A percentile compares a stretch with the other conserved stretches of the same genome.
Evolutionary conservation across 2,329 filamentous ascomycete species (phyloP).

Genomic region (Colletotrichum scovillei): DNA sequence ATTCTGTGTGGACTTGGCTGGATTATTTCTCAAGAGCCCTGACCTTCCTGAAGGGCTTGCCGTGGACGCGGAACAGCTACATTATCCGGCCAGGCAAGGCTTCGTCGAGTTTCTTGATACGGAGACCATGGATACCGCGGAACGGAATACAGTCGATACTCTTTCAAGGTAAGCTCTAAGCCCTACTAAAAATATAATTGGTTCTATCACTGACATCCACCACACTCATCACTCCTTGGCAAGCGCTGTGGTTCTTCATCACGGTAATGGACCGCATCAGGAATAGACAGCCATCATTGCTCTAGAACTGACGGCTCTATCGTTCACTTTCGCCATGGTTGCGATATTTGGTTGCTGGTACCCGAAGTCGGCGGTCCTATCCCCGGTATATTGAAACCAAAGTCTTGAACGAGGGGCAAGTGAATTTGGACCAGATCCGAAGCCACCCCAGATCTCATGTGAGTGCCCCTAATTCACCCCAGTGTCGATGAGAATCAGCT

Average conservation of each 20-base stretch:
- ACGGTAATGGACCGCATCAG: slow-evolving; percentile 37
- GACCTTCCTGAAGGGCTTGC: slow-evolving; percentile 46
- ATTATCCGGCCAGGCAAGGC: slow-evolving; percentile 43
- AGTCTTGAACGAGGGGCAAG: slow-evolving; percentile 5
- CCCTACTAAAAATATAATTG: no score
- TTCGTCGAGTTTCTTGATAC: slow-evolving; percentile 44
- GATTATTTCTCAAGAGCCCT: slow-evolving; percentile 46
- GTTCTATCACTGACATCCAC: background rate
- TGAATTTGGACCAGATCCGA: slow-evolving; percentile 27
- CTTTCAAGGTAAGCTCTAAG: slow-evolving; percentile 38
- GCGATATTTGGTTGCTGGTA: slow-evolving; percentile 38
- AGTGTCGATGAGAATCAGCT: background rate
- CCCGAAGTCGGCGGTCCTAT: slow-evolving; percentile 35
- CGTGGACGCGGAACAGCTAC: slow-evolving; percentile 48
- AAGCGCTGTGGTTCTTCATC: slow-evolving; percentile 41
- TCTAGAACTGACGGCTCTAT: slow-evolving; percentile 42
- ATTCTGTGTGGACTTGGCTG: slow-evolving; percentile 55
- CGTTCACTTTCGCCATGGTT: slow-evolving; percentile 41
- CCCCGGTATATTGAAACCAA: slow-evolving; percentile 31
- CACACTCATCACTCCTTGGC: slow-evolving; percentile 39
- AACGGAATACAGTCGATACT: slow-evolving; percentile 45
- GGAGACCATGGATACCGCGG: slow-evolving; percentile 40
- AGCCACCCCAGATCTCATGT: slow-evolving; percentile 17
- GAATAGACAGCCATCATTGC: slow-evolving; percentile 39
- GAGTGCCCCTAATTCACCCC: background rate